Evolutionary conservation across 2,329 filamentous ascomycete species (phyloP), one percentile per base, ranked within the genome.

Genomic region (Arthrobotrys iridis): DNA sequence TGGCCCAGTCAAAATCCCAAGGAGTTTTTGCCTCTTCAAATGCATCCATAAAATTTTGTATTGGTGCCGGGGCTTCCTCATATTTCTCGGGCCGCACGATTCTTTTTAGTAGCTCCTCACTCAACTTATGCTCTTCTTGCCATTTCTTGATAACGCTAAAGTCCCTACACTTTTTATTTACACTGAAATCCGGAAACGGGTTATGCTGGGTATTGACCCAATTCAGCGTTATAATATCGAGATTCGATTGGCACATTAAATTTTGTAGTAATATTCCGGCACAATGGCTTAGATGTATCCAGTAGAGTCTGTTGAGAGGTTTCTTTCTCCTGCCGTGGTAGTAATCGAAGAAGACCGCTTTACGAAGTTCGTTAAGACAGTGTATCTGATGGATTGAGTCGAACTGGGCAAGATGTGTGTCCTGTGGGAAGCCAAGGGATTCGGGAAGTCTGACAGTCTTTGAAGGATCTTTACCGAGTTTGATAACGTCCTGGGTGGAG

Each of bases 251-350:
- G 65, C 81, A 82, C 73, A 80, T 80, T 10, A 82, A 62, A 43
- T 80, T 79, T 71, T 82, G 80, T 7, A 82, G 55, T 1, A 83
- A 68, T 22, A 82, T 81, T 26, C 82, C 81, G 24, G 80, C 79
- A 60, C 82, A 83, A 41, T 83, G 82, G 45, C 80, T 80, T 4
- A 82, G 74, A 65, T 83, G 82, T 13, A 75, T 43, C 71, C 71
- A 75, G 18, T 68, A 43, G 3, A 75, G 55, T 26, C 63, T 67
- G 28, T 63, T 64, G 0, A 43, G 20, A 8, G n/a, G n/a, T 40
- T 63, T 62, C 28, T 74, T 40, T n/a, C 40, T 52, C 18, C 30
- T 45, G 20, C 55, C 62, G 26, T 59, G 30, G 28, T 79, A 79
- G 24, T 79, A 68, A 15, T 78, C 62, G 6, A 48, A 72, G 55